Evolutionary conservation across 768 basidiomycete genomes (phyloP), one percentile per base, ranked within the genome.

Genomic region (Tulasnella sp.): DNA sequence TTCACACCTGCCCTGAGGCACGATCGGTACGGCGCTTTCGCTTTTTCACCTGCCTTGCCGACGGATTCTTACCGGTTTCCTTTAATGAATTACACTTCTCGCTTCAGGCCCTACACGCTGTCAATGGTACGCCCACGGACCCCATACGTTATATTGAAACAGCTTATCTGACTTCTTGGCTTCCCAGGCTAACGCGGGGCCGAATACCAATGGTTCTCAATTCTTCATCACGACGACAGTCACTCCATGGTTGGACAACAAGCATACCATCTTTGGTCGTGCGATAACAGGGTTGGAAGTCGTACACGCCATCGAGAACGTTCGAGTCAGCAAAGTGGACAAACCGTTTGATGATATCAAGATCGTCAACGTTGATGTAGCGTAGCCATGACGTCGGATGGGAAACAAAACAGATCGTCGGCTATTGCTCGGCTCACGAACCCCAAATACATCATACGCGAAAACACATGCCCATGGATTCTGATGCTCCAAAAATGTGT

Each of bases 221-320:
- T 99, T 98, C 86, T 99, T 98, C 85, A 94, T 99, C 82, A 98
- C 96, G 9, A 97, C 96, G 5, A 96, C 91, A 2, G 91, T 96
- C 8, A 94, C 93, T 9, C 93, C 95, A 8, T 97, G 94, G 94
- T 84, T 97, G 78, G 94, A 97, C 83, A 91, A 89, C 83, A 94
- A 93, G 80, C 91, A 93, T 81, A 97, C 94, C 0, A 93, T 98
- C 79, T 99, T 99, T 80, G 97, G 96, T 0, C 89, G 95, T 31
- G 93, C 93, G 15, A 85, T 91, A 42, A 90, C 90, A 4, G 96
- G 97, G 6, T 85, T 97, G 71, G 96, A 97, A 82, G 91, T 97
- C 36, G 88, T 97, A 4, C 94, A 97, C 80, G 86, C 87, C 19
- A 98, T 99, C 80, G 96, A 98, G 83, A 95, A 94, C 79, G 93